Base-by-base conservation (phyloP, 2,329 filamentous ascomycete genomes). In the Intubia oerlemansii region DNA sequence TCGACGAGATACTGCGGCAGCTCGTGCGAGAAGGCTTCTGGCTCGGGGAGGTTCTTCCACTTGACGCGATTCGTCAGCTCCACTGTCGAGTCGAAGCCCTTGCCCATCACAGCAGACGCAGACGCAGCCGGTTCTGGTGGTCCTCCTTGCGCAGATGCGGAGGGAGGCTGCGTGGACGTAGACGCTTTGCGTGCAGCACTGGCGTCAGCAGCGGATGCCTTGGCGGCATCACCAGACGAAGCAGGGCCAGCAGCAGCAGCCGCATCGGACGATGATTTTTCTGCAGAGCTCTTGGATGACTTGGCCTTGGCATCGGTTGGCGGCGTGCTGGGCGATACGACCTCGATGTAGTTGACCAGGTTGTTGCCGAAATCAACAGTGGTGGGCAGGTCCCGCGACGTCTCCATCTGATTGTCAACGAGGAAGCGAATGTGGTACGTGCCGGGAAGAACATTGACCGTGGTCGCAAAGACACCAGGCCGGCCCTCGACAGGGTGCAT, bases 351-450 rank as follows among this genome's bases (percentile, higher is more conserved):
- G 53, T 98, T 98, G 51, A 98, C 85, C 12, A 98, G 61, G 46
- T 92, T 91, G 54, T 95, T 95, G 38, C 82, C 90, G 48, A 90
- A 93, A 49, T 98, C 88, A 33, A 98, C 88, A 2, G 88, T 91
- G 0, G 88, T 95, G 10, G 88, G 85, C 31, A 93, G 60, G 38
- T 77, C 69, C 34, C 78, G 71, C 11, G 81, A 88, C 10, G 82
- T 88, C 46, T 75, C 68, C 81, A 93, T 92, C 44, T 85, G 74
- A 33, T 78, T 79, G 52, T 95, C 85, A 28, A 93, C 82, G 39
- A 98, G 65, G 53, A 95, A 98, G 45, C 90, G 85, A 43, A 98
- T 63, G 55, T 98, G 88, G 48, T 98, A 85, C 5, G 88, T 98
- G 39, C 88, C 88, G 4, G 85, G 82, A 10, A 81, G 74, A 33